These are phyloP conservation scores for Auriscalpium orientale DNA, from an alignment of 768 basidiomycete species.

Conservation along the genomic window DNA sequence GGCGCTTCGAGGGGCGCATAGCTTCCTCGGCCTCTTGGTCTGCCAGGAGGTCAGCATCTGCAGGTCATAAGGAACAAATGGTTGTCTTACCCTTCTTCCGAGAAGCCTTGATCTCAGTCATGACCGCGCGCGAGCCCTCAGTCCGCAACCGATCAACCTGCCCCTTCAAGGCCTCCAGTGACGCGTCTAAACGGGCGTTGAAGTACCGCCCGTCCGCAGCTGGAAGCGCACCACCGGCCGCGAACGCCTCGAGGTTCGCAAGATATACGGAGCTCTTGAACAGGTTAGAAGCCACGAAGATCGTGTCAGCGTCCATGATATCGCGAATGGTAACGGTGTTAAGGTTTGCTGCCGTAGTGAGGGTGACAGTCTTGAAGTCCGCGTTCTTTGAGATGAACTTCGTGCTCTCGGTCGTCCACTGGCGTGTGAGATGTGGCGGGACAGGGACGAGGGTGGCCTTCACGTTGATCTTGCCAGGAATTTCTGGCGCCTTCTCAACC, in stretches of 20 bases:
- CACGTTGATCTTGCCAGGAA: constrained; percentile 62
- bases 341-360: constrained; percentile 62
- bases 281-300: constrained; percentile 81
- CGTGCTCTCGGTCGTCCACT: constrained; percentile 81
- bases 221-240: constrained; percentile 62
- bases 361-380: constrained; percentile 54
- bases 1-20: constrained; percentile 48
- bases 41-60: constrained; percentile 19
- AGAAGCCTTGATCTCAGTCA: constrained; percentile 56
- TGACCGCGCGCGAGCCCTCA: constrained; percentile 54
- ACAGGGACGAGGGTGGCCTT: constrained; percentile 81
- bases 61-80: neutral
- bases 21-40: constrained; percentile 46
- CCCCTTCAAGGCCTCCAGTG: constrained; percentile 44
- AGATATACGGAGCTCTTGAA: constrained; percentile 74
- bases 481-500: constrained; percentile 39
- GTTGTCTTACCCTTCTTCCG: constrained; percentile 48
- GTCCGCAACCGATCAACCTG: constrained; percentile 66
- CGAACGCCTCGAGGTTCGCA: constrained; percentile 65
- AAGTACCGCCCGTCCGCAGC: constrained; percentile 78
- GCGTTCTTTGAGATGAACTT: constrained; percentile 61
- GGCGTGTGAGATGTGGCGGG: constrained; percentile 82
- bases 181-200: constrained; percentile 67
- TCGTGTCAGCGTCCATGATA: constrained; percentile 74
- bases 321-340: constrained; percentile 67